Base-by-base conservation (phyloP, 1,139 yeast genomes). In the Nakaseomyces sp. region DNA sequence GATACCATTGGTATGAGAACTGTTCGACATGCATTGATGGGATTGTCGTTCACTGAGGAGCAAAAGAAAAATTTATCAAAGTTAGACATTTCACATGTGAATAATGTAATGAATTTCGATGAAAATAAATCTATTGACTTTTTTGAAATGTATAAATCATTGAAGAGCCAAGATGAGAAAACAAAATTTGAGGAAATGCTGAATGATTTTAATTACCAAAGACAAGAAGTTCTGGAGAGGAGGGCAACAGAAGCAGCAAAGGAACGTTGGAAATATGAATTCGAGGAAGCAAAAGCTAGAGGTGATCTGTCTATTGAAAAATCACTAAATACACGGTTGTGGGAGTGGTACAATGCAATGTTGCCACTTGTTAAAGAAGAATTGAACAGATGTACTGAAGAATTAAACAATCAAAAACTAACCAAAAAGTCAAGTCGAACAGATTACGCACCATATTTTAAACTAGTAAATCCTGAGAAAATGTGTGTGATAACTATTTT, bases 231-330 rank as follows among this genome's bases (percentile, higher is more conserved):
- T 40, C 64, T 91, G 37, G 98, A 91, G 61, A 72, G 79, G 28
- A 73, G 83, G 47, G 93, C 95, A 4, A 72, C 83, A 8, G 91
- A 84, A 53, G 91, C 91, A 2, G 95, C 97, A 0, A 78, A 75
- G 50, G 86, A 81, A 57, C 82, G 84, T 61, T 91, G 97, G 97
- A 81, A 77, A 57, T 81, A 80, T 54, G 91, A 82, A 52, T 82
- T 77, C 55, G 93, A 86, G 55, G 81, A 77, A 47, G 71, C 81
- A 61, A 76, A 75, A 48, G 75, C 72, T 41, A 70, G 81, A 53
- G 88, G 89, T n/a, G 76, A 71, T 7, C 51, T 78, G 37, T 64
- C 77, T 20, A 66, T 80, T 40, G 72, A 76, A 44, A 75, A 77
- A 48, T 73, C 77, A 5, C 67, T 89, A 43, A 88, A 86, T 50